Evolutionary conservation across 73 alveolate genomes (phyloP).

Genomic region (Uronychia binucleata): DNA sequence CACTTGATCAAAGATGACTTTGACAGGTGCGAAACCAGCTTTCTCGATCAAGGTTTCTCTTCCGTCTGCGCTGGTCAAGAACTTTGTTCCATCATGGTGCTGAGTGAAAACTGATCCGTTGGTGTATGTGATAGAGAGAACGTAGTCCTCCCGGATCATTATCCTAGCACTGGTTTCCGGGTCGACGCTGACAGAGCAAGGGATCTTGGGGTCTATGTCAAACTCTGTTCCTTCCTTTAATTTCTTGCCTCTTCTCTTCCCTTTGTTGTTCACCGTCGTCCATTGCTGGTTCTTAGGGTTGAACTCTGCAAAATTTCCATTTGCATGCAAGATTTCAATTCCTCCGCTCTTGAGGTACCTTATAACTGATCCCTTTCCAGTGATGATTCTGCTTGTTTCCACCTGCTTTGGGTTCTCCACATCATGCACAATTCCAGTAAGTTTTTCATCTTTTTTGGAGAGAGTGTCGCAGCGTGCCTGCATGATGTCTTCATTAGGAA

Average conservation of each 20-base stretch:
- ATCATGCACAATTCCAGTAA: constrained; percentile 13
- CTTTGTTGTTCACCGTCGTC: constrained; percentile 76
- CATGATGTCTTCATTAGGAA: constrained; percentile 81
- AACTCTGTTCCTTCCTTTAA: constrained; percentile 52
- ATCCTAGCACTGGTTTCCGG: constrained; percentile 78
- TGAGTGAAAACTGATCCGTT: constrained; percentile 70
- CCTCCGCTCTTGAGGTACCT: constrained; percentile 73
- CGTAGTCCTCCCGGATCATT: constrained; percentile 78
- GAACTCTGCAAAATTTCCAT: constrained; percentile 73
- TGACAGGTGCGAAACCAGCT: constrained; percentile 80
- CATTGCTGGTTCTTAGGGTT: constrained; percentile 63
- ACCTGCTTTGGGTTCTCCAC: constrained; percentile 33
- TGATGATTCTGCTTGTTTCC: constrained; percentile 80
- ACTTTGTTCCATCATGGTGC: constrained; percentile 84
- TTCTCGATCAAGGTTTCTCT: constrained; percentile 70
- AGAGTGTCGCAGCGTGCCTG: constrained; percentile 36
- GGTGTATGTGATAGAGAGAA: constrained; percentile 65
- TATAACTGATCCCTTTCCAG: constrained; percentile 79
- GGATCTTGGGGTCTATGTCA: constrained; percentile 70
- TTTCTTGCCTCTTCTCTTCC: constrained; percentile 77
- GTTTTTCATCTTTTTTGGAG: background rate
- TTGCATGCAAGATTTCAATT: constrained; percentile 65
- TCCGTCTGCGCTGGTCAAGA: constrained; percentile 66
- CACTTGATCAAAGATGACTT: constrained; percentile 78
- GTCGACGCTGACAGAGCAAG: constrained; percentile 50